A percentile compares a stretch with the other conserved stretches of the same genome.
phyloP scores from a whole-genome alignment of 2,329 filamentous ascomycete species.

The Rhynchosporium graminicola region DNA sequence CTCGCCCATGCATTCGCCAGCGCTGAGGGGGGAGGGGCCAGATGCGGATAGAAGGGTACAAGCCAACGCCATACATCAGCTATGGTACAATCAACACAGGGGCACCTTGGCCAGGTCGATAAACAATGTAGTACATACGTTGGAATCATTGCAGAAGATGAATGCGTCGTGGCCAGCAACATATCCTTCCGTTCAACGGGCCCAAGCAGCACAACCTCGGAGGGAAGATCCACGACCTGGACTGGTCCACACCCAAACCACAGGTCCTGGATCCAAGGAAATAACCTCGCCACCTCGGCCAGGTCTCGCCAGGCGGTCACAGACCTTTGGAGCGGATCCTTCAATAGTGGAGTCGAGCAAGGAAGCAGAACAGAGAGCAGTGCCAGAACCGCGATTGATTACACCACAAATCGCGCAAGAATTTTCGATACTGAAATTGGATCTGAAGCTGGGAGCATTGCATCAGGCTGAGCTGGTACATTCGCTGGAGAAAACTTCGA shows the following conservation, averaged over 20 bases:
- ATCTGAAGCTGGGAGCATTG: conserved; percentile 83
- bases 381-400: conserved; percentile 77
- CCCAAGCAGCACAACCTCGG: conserved; percentile 47
- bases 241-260: conserved; percentile 64
- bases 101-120: conserved; percentile 86
- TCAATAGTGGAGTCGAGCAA: conserved; percentile 70
- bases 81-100: conserved; percentile 93
- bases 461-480: conserved; percentile 91
- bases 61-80: conserved; percentile 84
- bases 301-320: conserved; percentile 62
- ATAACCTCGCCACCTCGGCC: conserved; percentile 46
- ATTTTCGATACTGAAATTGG: conserved; percentile 92
- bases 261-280: conserved; percentile 42
- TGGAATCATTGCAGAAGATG: conserved; percentile 83
- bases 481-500: conserved; percentile 87
- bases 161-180: conserved; percentile 92
- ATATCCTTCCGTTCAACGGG: conserved; percentile 80
- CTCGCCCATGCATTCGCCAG: conserved; percentile 45
- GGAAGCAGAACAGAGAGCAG: conserved; percentile 60
- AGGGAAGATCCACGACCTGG: conserved; percentile 59
- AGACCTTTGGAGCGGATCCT: conserved; percentile 66
- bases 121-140: conserved; percentile 77
- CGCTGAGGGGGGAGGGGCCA: conserved; percentile 40
- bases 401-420: conserved; percentile 93
- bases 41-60: conserved; percentile 68